Base-by-base conservation (phyloP, 2,329 filamentous ascomycete genomes). In the Talaromyces piceae region DNA sequence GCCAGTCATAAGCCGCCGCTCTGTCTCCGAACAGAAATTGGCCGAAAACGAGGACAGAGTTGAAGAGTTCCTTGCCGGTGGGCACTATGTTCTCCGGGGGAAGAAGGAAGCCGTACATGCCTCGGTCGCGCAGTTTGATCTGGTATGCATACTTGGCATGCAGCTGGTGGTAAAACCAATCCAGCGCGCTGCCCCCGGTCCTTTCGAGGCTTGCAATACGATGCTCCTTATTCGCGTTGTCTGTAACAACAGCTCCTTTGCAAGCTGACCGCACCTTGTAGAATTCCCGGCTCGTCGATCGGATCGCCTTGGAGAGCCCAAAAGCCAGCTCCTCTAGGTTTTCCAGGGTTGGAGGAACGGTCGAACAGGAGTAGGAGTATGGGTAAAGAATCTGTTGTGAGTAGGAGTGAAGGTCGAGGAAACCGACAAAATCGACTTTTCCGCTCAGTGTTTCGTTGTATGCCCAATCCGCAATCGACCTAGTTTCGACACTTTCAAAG, bases 341-440 rank as follows among this genome's bases (percentile, higher is more conserved):
- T 70, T 98, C 93, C 13, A 93, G 74, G 31, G 90, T 90, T 0
- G 91, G 91, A 11, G 93, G 91, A 25, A 83, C 75, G 4, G 80
- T 77, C 5, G 76, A 73, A 74, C 93, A 98, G 11, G 87, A 88
- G 70, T 88, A 95, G 4, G 87, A 84, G 66, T 91, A 97, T 0
- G 93, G 93, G 65, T 93, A 96, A 7, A 97, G 77, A 20, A 98
- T 85, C 69, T 96, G 87, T 70, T 98, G 91, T 0, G 89, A 94
- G 68, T 97, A 98, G 1, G 88, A 91, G 69, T 98, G 93, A 23
- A 97, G 77, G 66, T 98, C 93, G 41, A 97, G 66, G 57, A 94
- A 85, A 3, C 86, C 89, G n/a, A 91, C 80, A 58, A 97, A 89
- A 13, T 85, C 77, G 47, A 84, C 82, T 51, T 86, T 83, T 64